These are phyloP conservation scores for Rhododendron williamsianum DNA, from an alignment of 148 eudicot genomes.

Conservation along the genomic window DNA sequence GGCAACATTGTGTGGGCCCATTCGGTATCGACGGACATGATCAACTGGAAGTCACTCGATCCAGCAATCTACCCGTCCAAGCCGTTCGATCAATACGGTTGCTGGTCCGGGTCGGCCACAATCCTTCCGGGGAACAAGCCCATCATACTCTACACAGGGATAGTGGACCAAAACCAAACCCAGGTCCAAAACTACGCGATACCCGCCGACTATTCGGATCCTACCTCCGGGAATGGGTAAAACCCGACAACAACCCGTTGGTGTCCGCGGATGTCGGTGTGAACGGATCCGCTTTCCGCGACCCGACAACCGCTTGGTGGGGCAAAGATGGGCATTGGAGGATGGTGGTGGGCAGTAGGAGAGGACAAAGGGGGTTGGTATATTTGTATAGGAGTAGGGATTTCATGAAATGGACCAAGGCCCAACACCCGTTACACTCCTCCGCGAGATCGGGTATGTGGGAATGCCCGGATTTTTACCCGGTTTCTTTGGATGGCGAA, in stretches of 20 bases:
- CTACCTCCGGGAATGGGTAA: constrained; percentile 68
- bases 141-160: constrained; percentile 59
- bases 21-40: constrained; percentile 46
- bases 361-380: constrained; percentile 42
- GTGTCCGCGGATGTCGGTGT: constrained; percentile 31
- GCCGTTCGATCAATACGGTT: constrained; percentile 52
- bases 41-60: constrained; percentile 48
- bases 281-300: constrained; percentile 52
- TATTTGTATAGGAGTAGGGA: constrained; percentile 56
- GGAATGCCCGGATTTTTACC: constrained; percentile 88
- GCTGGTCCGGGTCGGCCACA: constrained; percentile 73
- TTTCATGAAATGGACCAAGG: constrained; percentile 50
- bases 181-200: constrained; percentile 76
- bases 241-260: constrained; percentile 74
- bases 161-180: constrained; percentile 21
- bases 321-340: constrained; percentile 44
- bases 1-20: constrained; percentile 85
- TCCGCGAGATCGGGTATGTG: constrained; percentile 49
- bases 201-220: constrained; percentile 61
- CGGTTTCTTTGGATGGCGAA: constrained; percentile 34
- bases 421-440: constrained; percentile 58
- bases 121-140: constrained; percentile 46
- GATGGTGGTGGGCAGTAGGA: constrained; percentile 47
- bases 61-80: constrained; percentile 47
- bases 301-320: constrained; percentile 54